Evolutionary conservation across 805 yeast species (phyloP), one percentile per base, ranked within the genome.

Genomic region (Metschnikowia lochheadii): DNA sequence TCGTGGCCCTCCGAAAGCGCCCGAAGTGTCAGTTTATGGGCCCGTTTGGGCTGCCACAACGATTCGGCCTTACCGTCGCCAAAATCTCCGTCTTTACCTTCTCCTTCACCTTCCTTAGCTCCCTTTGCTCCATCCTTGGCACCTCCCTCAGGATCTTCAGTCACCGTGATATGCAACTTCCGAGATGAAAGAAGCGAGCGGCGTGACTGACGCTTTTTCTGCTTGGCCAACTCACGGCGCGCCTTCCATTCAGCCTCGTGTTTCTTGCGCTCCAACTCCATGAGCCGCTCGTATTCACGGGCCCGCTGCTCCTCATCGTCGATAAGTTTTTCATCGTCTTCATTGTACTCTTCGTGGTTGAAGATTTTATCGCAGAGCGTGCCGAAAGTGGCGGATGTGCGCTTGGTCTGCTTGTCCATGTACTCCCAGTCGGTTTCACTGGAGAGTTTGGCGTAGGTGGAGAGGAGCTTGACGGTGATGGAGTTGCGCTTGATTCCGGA

Each of bases 351-450:
- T 60, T 84, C 90, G 64, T 84, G 86, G 59, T 81, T 85, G 72
- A 86, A 86, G 51, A 86, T 81, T 65, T 81, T 83, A 68, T 86
- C 92, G 72, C 89, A 84, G 40, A 86, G 70, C 2, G 86, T 79
- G 11, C 90, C 94, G 72, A 86, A 86, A 54, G 86, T 87, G 14
- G 88, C 83, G 35, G 88, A 82, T 1, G 91, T 84, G 66, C 94
- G 76, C 66, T 80, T 84, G 5, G 89, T 83, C 63, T 83, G 88
- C 59, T 79, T 82, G 59, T 84, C 87, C 66, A 85, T 79, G 58
- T 79, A 79, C 58, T 82, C 86, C 82, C 88, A 81, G 53, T 82
- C 86, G 39, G 78, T 75, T 50, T 82, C 85, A 42, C 76, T 76
- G 3, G 88, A 77, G 53, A 86, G 68, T 62, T 82, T 84, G 33